Conservation (phyloP, 257 asterid species). For the Nicotiana sylvestris region DNA sequence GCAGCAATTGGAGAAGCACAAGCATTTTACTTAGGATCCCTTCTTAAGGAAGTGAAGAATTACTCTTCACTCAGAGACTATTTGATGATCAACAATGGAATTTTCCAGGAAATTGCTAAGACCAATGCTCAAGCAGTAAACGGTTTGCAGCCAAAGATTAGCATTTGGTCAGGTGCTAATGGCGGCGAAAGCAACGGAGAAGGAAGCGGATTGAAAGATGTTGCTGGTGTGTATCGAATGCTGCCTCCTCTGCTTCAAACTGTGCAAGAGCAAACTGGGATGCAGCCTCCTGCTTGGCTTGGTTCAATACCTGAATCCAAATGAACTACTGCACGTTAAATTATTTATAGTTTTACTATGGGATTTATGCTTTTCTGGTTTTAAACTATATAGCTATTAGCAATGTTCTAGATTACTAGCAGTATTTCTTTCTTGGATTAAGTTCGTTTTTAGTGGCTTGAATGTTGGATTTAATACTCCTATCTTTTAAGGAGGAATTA, state of each 20-base stretch:
- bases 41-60: slow-evolving; percentile 8
- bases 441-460: not conserved
- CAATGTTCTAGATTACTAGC: not conserved
- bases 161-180: slow-evolving; percentile 15
- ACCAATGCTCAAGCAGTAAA: slow-evolving; percentile 11
- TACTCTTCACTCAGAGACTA: slow-evolving; percentile 16
- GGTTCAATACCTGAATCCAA: not conserved
- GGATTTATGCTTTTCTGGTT: not conserved
- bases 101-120: slow-evolving; percentile 10
- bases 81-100: slow-evolving; percentile 15
- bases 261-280: slow-evolving; percentile 20
- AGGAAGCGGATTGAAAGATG: slow-evolving; percentile 10
- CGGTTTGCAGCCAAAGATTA: slow-evolving; percentile 16
- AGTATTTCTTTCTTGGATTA: not conserved
- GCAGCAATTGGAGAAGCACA: slow-evolving; percentile 13
- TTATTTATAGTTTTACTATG: not conserved
- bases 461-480: no score
- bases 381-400: not conserved
- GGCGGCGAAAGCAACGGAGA: not conserved
- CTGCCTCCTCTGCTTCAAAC: slow-evolving; percentile 13
- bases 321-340: not conserved
- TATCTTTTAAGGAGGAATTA: no score
- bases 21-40: not conserved
- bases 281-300: slow-evolving; percentile 22
- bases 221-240: slow-evolving; percentile 13